These are phyloP conservation scores for Phytopythium chamaehyphon DNA, from an alignment of 352 stramenopile species.

Conservation along the genomic window DNA sequence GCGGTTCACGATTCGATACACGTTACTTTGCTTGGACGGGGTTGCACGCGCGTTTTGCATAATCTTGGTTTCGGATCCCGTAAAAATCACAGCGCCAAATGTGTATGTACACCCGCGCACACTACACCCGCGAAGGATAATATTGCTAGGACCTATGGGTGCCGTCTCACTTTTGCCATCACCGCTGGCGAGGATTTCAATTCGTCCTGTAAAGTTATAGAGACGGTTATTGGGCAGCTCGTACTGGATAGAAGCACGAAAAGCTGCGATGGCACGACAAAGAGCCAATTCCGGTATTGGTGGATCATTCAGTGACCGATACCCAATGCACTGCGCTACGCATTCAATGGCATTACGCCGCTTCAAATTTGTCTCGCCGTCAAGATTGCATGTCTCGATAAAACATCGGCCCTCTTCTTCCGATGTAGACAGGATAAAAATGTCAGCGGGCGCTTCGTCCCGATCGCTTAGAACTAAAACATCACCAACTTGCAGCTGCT, in stretches of 20 bases:
- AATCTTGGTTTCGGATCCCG: constrained; percentile 86
- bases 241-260: constrained; percentile 49
- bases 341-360: constrained; percentile 47
- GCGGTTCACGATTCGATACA: constrained; percentile 65
- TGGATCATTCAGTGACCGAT: constrained; percentile 52
- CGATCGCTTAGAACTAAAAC: constrained; percentile 45
- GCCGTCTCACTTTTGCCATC: constrained; percentile 27
- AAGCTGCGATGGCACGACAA: constrained; percentile 32
- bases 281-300: constrained; percentile 28
- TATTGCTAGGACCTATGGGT: constrained; percentile 58
- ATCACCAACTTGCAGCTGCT: constrained; percentile 71
- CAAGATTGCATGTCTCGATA: constrained; percentile 92
- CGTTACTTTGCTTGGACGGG: constrained; percentile 69
- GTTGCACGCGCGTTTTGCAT: constrained; percentile 69
- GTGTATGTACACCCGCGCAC: constrained; percentile 55
- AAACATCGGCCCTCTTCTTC: constrained; percentile 84
- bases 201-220: constrained; percentile 65
- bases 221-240: constrained; percentile 77
- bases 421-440: constrained; percentile 66
- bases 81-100: constrained; percentile 86
- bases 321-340: constrained; percentile 52
- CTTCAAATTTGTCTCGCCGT: constrained; percentile 95
- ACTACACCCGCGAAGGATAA: constrained; percentile 83
- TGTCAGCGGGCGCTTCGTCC: constrained; percentile 60
- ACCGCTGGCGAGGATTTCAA: constrained; percentile 21